A percentile compares a stretch with the other conserved stretches of the same genome.
Conservation (phyloP, 495 filamentous ascomycete species). For the Poronia punctata region DNA sequence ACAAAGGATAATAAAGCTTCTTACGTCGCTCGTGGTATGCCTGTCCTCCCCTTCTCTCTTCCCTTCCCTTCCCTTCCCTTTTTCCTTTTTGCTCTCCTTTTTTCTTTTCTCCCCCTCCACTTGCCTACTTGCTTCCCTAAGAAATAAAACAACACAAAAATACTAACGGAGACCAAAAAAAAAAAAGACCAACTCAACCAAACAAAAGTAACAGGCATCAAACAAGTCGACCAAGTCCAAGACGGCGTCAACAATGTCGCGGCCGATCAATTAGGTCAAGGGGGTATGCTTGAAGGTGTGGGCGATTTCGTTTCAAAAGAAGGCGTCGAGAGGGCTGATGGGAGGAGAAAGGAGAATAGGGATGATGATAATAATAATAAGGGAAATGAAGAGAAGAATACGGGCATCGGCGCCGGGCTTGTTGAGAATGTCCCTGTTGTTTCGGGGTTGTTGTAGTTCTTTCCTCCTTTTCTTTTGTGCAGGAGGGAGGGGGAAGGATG, state of each 20-base stretch:
- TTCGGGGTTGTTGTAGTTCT: slow-evolving; percentile 1
- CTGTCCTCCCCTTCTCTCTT: background rate
- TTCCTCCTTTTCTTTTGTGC: too few species aligned
- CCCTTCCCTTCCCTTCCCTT: background rate
- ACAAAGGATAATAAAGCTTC: slow-evolving; percentile 67
- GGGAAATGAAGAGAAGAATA: background rate
- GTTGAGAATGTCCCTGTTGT: background rate
- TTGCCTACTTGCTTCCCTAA: background rate
- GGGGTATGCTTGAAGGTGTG: slow-evolving; percentile 52
- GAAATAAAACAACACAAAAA: background rate
- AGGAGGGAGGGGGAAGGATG: background rate
- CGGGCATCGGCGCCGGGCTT: too few species aligned
- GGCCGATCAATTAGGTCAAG: slow-evolving; percentile 55
- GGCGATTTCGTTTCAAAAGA: slow-evolving; percentile 56
- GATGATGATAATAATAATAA: background rate
- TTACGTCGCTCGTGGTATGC: slow-evolving; percentile 52
- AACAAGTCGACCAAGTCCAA: slow-evolving; percentile 57
- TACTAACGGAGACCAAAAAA: slow-evolving; percentile 1
- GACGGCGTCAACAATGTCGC: slow-evolving; percentile 53
- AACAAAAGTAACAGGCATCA: slow-evolving; percentile 56
- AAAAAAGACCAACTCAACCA: slow-evolving; percentile 54
- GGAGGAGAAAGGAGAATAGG: slow-evolving; percentile 41
- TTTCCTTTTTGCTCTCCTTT: background rate
- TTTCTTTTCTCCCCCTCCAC: background rate
- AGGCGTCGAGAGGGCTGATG: slow-evolving; percentile 56